Conservation (phyloP, 2,329 filamentous ascomycete genomes). For the Aureobasidium melanogenum region DNA sequence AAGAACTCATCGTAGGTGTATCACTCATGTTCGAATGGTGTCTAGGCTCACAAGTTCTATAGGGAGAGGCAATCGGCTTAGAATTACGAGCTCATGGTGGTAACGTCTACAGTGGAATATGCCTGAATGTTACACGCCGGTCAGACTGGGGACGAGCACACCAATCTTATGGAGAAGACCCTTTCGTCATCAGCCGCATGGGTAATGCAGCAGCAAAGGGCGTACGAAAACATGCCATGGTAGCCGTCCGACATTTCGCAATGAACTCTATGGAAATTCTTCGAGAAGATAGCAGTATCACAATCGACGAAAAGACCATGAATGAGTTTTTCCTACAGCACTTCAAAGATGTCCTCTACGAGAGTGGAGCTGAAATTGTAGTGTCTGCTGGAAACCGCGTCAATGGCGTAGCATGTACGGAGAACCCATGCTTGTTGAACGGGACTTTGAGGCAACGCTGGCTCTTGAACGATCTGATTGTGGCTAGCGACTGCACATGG, state of each 20-base stretch:
- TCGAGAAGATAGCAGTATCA: conserved; percentile 22
- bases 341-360: conserved; percentile 14
- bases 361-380: conserved; percentile 12
- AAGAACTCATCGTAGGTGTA: neutral
- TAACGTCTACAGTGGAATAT: conserved; percentile 6
- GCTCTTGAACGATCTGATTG: conserved; percentile 15
- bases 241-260: conserved; percentile 24
- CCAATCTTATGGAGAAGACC: conserved; percentile 10
- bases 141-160: conserved; percentile 6
- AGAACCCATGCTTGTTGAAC: conserved; percentile 14
- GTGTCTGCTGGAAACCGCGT: conserved; percentile 17
- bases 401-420: conserved; percentile 15
- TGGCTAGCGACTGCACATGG: conserved; percentile 15
- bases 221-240: conserved; percentile 16
- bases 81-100: conserved; percentile 9
- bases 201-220: neutral
- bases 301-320: conserved; percentile 20
- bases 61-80: conserved; percentile 4
- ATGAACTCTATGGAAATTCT: conserved; percentile 26
- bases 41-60: neutral
- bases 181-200: conserved; percentile 4
- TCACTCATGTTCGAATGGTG: too few species aligned
- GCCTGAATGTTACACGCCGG: conserved; percentile 6
- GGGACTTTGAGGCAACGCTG: conserved; percentile 15
- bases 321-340: conserved; percentile 22